Evolutionary conservation across 1,284 basidiomycete genomes (phyloP).

Genomic region (Xerocomus nothofagi): DNA sequence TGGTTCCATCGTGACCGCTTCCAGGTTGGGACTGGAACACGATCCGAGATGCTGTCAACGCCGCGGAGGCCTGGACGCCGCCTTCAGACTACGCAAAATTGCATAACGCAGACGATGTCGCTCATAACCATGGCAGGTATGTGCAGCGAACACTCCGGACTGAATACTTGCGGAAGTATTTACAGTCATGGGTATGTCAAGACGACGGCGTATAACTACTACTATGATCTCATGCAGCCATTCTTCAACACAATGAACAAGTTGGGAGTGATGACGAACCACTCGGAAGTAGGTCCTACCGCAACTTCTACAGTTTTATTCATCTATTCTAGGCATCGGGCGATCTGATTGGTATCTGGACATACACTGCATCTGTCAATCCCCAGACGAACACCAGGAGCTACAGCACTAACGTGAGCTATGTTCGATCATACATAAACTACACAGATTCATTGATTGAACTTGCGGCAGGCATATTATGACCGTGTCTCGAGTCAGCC

Average conservation of each 20-base stretch:
- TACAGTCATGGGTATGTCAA: slow-evolving; percentile 19
- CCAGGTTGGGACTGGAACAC: slow-evolving; percentile 18
- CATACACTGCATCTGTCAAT: slow-evolving; percentile 18
- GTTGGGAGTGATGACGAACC: slow-evolving; percentile 17
- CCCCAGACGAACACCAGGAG: slow-evolving; percentile 17
- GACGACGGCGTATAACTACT: slow-evolving; percentile 21
- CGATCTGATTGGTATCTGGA: slow-evolving; percentile 20
- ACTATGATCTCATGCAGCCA: slow-evolving; percentile 15
- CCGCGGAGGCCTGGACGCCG: slow-evolving; percentile 19
- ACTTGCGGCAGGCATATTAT: slow-evolving; percentile 18
- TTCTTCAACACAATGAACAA: slow-evolving; percentile 20
- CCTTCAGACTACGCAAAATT: slow-evolving; percentile 14
- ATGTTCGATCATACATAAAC: not conserved
- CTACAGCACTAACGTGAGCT: slow-evolving; percentile 19
- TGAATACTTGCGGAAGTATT: not conserved
- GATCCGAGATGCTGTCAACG: slow-evolving; percentile 15
- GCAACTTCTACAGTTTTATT: not conserved
- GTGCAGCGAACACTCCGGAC: not conserved
- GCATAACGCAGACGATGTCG: slow-evolving; percentile 14
- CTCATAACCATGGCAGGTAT: slow-evolving; percentile 15
- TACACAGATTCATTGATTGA: not conserved
- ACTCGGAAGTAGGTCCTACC: slow-evolving; percentile 11
- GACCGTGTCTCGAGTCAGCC: slow-evolving; percentile 17
- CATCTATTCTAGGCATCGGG: slow-evolving; percentile 13
- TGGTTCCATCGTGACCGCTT: not conserved